A percentile compares a stretch with the other conserved stretches of the same genome.
Conservation (phyloP, 306 rosid genomes). For the Mimosa pudica region DNA sequence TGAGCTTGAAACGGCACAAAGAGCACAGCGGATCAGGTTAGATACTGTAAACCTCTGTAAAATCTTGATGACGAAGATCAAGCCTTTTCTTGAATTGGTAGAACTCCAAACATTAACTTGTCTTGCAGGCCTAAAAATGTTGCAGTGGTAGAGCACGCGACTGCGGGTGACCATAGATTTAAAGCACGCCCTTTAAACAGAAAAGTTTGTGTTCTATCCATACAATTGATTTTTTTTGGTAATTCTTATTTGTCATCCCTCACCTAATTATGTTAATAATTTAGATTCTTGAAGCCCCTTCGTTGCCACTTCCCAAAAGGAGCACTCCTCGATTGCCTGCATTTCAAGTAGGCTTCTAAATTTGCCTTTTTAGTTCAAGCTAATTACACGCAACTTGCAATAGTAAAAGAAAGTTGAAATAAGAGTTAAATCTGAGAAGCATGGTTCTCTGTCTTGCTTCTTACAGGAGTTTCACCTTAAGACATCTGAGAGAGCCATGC, state of each 20-base stretch:
- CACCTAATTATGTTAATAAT: conserved; percentile 26
- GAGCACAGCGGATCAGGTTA: conserved; percentile 86
- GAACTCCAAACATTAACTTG: conserved; percentile 28
- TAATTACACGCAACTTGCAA: conserved; percentile 1
- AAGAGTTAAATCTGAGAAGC: conserved; percentile 14
- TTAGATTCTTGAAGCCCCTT: conserved; percentile 90
- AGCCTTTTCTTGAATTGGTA: conserved; percentile 18
- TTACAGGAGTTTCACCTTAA: conserved; percentile 86
- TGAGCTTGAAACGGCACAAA: conserved; percentile 76
- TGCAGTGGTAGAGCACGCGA: conserved; percentile 51
- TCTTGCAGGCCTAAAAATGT: conserved; percentile 63
- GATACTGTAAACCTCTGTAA: conserved; percentile 36
- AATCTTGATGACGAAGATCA: conserved; percentile 4
- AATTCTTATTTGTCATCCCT: conserved; percentile 25
- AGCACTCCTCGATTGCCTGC: conserved; percentile 83
- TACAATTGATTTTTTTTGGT: conserved; percentile 25
- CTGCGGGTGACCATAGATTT: conserved; percentile 55
- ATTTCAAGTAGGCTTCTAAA: conserved; percentile 72
- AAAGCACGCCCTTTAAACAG: conserved; percentile 91
- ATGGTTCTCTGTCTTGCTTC: conserved; percentile 33
- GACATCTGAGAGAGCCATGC: conserved; percentile 88
- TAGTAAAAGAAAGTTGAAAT: conserved; percentile 1
- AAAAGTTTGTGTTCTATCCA: conserved; percentile 66
- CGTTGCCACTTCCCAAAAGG: conserved; percentile 71
- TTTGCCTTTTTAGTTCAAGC: conserved; percentile 13